These are phyloP conservation scores for Trichoderma atroviride DNA, from an alignment of 2,329 filamentous ascomycete species.

Conservation along the genomic window DNA sequence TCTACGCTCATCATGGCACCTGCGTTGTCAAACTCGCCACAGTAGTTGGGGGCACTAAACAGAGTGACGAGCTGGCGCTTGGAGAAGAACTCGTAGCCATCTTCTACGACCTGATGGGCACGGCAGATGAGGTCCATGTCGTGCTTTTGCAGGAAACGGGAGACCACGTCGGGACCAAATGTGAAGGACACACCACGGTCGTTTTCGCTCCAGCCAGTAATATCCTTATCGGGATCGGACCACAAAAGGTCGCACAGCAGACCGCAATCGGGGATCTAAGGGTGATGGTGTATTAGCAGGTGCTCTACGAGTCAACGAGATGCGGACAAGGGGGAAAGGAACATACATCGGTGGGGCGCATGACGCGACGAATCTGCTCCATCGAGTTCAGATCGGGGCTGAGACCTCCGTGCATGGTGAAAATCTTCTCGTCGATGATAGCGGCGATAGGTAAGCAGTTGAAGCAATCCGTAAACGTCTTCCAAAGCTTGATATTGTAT, in stretches of 20 bases:
- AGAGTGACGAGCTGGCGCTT: conserved; percentile 96
- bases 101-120: conserved; percentile 97
- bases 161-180: conserved; percentile 96
- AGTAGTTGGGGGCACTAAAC: conserved; percentile 99
- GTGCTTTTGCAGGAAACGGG: conserved; percentile 96
- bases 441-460: conserved; percentile 98
- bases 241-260: conserved; percentile 96
- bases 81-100: conserved; percentile 99
- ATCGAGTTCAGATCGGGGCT: conserved; percentile 98
- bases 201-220: conserved; percentile 98
- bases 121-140: conserved; percentile 99
- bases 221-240: conserved; percentile 99
- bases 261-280: conserved; percentile 93
- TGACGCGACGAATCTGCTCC: conserved; percentile 99
- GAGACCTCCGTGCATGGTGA: conserved; percentile 98
- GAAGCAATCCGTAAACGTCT: conserved; percentile 99
- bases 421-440: conserved; percentile 99
- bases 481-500: conserved; percentile 99
- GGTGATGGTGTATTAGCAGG: conserved; percentile 9
- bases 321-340: too few species aligned
- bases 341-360: conserved; percentile 98
- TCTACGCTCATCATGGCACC: conserved; percentile 99
- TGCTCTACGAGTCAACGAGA: background rate
- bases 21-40: conserved; percentile 98
- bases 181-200: conserved; percentile 98